A percentile compares a stretch with the other conserved stretches of the same genome.
Evolutionary conservation across 768 basidiomycete genomes (phyloP).

Genomic region (Leccinum subgranulosum): DNA sequence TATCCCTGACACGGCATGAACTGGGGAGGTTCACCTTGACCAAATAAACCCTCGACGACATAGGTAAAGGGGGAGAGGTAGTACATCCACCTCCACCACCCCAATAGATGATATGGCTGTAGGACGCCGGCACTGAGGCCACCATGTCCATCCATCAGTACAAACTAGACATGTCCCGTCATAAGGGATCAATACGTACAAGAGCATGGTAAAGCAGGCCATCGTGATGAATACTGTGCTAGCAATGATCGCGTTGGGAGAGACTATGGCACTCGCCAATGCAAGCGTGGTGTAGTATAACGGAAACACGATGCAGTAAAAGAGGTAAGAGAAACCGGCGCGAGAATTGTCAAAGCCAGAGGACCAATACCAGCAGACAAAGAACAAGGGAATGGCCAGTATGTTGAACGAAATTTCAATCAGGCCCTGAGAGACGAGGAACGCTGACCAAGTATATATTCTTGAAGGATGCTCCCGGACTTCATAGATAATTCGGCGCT

Average conservation of each 20-base stretch:
- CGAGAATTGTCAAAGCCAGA: conserved; percentile 38
- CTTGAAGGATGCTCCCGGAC: conserved; percentile 60
- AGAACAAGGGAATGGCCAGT: conserved; percentile 38
- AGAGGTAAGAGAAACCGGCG: conserved; percentile 39
- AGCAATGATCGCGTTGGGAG: conserved; percentile 41
- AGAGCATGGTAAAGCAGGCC: conserved; percentile 41
- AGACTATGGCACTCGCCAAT: conserved; percentile 40
- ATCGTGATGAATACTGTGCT: conserved; percentile 36
- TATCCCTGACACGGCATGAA: too few relatives aligned
- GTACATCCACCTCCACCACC: conserved; percentile 37
- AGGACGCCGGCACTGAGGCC: conserved; percentile 42
- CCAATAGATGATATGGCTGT: conserved; percentile 39
- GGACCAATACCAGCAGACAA: conserved; percentile 49
- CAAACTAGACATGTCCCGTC: neutral
- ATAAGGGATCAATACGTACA: conserved; percentile 29
- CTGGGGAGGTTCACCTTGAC: conserved; percentile 19
- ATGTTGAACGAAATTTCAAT: conserved; percentile 46
- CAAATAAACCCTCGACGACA: conserved; percentile 42
- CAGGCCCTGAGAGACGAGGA: conserved; percentile 51
- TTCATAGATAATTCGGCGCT: conserved; percentile 55
- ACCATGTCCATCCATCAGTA: neutral
- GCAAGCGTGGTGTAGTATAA: conserved; percentile 44
- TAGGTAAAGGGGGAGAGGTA: conserved; percentile 50
- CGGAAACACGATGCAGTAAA: conserved; percentile 37
- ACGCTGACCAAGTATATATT: conserved; percentile 62